Evolutionary conservation across 768 basidiomycete species (phyloP).

Genomic region (Boletus sensibilis): DNA sequence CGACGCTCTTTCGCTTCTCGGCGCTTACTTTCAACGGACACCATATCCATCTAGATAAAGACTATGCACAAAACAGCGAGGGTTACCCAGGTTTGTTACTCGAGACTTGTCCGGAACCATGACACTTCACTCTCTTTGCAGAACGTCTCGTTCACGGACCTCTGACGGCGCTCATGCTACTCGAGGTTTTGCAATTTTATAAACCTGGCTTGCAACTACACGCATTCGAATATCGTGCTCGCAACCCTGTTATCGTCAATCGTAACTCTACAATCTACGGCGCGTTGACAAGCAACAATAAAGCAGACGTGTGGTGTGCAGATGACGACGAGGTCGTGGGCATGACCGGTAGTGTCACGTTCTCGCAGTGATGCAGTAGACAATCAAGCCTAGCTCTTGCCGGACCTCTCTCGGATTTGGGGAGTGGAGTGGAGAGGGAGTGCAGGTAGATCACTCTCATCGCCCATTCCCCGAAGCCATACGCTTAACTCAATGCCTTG

Average conservation of each 20-base stretch:
- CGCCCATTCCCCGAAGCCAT: neutral
- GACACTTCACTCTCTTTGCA: constrained; percentile 27
- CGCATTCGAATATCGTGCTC: constrained; percentile 67
- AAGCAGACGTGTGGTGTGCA: constrained; percentile 54
- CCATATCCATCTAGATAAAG: constrained; percentile 78
- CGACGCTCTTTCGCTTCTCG: constrained; percentile 82
- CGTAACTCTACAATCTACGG: constrained; percentile 48
- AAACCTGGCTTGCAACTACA: constrained; percentile 47
- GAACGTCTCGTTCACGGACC: constrained; percentile 87
- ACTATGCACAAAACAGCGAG: constrained; percentile 63
- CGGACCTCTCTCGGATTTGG: neutral
- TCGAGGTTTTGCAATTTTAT: constrained; percentile 57
- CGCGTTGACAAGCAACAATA: constrained; percentile 37
- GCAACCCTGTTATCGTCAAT: constrained; percentile 60
- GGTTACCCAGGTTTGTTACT: constrained; percentile 61
- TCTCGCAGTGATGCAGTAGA: constrained; percentile 8
- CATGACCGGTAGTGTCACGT: constrained; percentile 59
- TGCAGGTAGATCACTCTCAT: neutral
- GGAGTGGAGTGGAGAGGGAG: too few relatives aligned
- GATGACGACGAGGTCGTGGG: constrained; percentile 60
- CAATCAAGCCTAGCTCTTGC: too few relatives aligned
- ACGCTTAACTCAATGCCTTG: neutral
- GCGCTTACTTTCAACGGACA: constrained; percentile 87
- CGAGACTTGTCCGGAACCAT: neutral
- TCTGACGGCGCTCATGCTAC: constrained; percentile 73